Evolutionary conservation across 495 filamentous ascomycete species (phyloP).

Genomic region (Tuber indicum): DNA sequence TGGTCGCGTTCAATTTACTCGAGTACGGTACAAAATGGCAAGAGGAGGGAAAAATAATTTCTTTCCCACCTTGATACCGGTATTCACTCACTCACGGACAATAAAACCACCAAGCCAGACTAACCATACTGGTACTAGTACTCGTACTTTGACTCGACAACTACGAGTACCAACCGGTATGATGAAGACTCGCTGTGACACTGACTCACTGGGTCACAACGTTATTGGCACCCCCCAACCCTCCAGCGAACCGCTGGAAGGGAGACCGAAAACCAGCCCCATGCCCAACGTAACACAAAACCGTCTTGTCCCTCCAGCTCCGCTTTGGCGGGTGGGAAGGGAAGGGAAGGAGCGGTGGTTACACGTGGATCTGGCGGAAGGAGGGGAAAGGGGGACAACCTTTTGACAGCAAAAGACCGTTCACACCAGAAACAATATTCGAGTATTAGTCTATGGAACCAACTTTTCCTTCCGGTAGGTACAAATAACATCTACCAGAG

Average conservation of each 20-base stretch:
- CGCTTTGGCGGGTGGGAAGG: background rate
- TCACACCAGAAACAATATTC: background rate
- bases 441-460: background rate
- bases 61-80: background rate
- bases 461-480: background rate
- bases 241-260: background rate
- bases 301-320: background rate
- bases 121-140: background rate
- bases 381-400: background rate
- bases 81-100: background rate
- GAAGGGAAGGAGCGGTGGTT: background rate
- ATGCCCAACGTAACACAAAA: background rate
- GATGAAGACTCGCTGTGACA: background rate
- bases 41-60: background rate
- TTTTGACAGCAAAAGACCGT: background rate
- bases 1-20: background rate
- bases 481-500: background rate
- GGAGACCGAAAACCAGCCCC: background rate
- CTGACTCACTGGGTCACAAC: background rate
- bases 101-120: background rate
- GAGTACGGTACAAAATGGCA: background rate
- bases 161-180: background rate
- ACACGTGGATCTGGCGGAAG: background rate
- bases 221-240: background rate
- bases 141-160: background rate